Percentiles rank a stretch among this genome's conserved stretches.
These are phyloP conservation scores for Pecoramyces ruminantium DNA, from an alignment of 192 early-diverging fungal species.

Conservation along the genomic window DNA sequence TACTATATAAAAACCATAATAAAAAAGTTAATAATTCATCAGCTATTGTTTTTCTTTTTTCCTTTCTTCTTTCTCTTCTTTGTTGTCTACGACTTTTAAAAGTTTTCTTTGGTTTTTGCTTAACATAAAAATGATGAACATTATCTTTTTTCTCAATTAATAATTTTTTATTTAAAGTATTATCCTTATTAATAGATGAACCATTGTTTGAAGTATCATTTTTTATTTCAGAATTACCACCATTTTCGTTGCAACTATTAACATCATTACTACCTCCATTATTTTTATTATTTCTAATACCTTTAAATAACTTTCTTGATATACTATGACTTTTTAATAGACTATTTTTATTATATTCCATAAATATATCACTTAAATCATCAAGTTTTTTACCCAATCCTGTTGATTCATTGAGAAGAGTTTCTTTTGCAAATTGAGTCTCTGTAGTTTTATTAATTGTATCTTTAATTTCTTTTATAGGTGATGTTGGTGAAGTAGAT, in stretches of 20 bases:
- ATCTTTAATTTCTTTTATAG: not conserved
- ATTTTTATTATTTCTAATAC: not conserved
- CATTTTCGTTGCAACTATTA: not conserved
- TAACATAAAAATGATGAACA: not conserved
- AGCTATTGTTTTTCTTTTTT: not conserved
- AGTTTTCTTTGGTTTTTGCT: not conserved
- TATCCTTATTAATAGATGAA: too few species aligned
- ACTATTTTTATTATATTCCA: not conserved
- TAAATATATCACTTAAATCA: not conserved
- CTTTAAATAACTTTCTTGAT: not conserved
- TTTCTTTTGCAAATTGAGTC: not conserved
- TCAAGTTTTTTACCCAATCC: not conserved
- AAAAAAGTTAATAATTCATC: not conserved
- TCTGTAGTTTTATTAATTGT: not conserved
- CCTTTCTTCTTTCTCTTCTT: not conserved
- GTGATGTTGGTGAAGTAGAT: not conserved
- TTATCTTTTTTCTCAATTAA: too few species aligned
- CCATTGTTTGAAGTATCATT: not conserved
- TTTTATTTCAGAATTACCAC: not conserved
- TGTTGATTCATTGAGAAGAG: not conserved
- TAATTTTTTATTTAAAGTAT: too few species aligned
- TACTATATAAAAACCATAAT: not conserved
- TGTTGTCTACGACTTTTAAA: not conserved
- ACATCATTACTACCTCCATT: not conserved
- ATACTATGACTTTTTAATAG: not conserved